These are phyloP conservation scores for Nigrospora osmanthi DNA, from an alignment of 2,329 filamentous ascomycete genomes.

Conservation along the genomic window DNA sequence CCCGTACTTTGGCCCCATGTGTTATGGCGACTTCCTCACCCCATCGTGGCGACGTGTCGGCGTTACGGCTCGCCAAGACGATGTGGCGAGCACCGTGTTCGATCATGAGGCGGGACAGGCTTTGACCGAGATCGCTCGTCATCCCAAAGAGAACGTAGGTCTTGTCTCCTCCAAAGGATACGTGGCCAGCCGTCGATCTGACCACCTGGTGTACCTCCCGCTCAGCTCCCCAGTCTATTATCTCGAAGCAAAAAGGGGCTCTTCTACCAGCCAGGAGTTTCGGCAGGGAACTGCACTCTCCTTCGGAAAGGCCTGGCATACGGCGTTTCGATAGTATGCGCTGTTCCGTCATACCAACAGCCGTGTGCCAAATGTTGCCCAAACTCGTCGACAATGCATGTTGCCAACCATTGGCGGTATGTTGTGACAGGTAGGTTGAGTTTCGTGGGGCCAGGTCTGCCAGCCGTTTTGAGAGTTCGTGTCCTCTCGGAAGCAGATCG, in stretches of 20 bases:
- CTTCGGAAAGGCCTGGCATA: background rate
- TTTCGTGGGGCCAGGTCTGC: constrained; percentile 12
- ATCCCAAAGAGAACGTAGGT: constrained; percentile 32
- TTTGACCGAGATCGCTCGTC: constrained; percentile 36
- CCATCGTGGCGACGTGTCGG: constrained; percentile 21
- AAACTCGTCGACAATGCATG: too few species aligned
- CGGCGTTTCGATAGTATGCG: background rate
- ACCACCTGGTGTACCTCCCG: constrained; percentile 16
- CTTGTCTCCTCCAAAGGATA: constrained; percentile 20
- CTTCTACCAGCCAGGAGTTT: constrained; percentile 12
- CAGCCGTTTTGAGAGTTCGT: constrained; percentile 18
- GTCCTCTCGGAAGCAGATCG: constrained; percentile 20
- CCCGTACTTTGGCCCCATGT: constrained; percentile 12
- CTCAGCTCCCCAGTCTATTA: constrained; percentile 31
- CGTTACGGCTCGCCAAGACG: constrained; percentile 31
- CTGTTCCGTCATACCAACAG: constrained; percentile 8
- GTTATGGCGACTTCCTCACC: constrained; percentile 15
- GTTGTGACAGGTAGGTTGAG: background rate
- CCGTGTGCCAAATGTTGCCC: constrained; percentile 11
- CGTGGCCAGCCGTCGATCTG: constrained; percentile 12
- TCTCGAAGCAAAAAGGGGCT: constrained; percentile 13
- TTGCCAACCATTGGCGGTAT: too few species aligned
- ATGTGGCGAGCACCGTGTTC: constrained; percentile 28
- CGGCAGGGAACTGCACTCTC: constrained; percentile 12
- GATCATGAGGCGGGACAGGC: constrained; percentile 28